These are phyloP conservation scores for Thermoascus crustaceus DNA, from an alignment of 2,329 filamentous ascomycete species.

Conservation along the genomic window DNA sequence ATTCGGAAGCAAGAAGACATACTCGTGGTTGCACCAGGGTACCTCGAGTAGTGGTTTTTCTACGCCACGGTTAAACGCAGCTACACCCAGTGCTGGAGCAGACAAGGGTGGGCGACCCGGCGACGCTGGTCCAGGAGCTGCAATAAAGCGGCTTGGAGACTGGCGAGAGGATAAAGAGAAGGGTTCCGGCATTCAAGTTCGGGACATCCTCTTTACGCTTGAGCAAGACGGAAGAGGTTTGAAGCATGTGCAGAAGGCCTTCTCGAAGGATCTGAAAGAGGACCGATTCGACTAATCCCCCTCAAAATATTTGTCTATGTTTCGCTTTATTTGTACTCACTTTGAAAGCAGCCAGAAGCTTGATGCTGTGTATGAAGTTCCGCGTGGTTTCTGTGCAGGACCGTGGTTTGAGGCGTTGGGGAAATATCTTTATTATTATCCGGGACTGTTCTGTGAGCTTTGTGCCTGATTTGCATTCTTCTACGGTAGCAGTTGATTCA, in stretches of 20 bases:
- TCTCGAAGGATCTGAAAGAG: conserved; percentile 35
- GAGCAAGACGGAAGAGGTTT: conserved; percentile 61
- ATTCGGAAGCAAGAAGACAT: conserved; percentile 40
- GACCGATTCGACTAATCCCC: conserved; percentile 23
- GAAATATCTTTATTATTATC: conserved; percentile 8
- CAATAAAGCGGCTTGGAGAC: conserved; percentile 57
- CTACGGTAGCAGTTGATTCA: no score
- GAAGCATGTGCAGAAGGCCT: conserved; percentile 37
- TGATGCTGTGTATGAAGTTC: conserved; percentile 5
- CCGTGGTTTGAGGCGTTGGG: conserved; percentile 19
- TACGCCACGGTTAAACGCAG: conserved; percentile 25
- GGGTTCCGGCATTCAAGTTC: conserved; percentile 70
- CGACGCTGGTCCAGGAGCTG: conserved; percentile 27
- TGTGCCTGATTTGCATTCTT: no score
- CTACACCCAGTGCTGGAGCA: conserved; percentile 21
- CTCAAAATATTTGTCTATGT: conserved; percentile 7
- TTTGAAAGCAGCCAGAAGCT: conserved; percentile 4
- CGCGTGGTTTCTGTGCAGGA: conserved; percentile 17
- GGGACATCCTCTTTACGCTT: conserved; percentile 72
- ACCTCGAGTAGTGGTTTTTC: conserved; percentile 30
- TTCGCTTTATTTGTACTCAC: conserved; percentile 5
- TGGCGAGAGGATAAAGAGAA: conserved; percentile 72
- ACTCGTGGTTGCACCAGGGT: conserved; percentile 39
- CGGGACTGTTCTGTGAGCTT: no score
- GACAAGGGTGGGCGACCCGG: conserved; percentile 22